Conservation (phyloP, 2,329 filamentous ascomycete species). For the Pestalotiopsis sp. region DNA sequence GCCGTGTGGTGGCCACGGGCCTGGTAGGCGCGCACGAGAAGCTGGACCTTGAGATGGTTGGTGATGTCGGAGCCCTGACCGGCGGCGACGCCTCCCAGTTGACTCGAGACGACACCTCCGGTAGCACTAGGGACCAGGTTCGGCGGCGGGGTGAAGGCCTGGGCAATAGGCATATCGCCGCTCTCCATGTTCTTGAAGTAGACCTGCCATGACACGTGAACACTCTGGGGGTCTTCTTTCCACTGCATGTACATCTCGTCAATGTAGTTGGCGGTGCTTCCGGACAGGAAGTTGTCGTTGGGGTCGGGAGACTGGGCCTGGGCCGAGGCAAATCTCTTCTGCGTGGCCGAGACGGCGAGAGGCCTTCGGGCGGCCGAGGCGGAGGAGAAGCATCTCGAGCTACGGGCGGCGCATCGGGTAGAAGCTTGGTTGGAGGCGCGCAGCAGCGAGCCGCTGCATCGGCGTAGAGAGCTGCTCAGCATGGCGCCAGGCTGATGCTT, state of each 20-base stretch:
- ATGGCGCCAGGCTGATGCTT: constrained; percentile 56
- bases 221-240: constrained; percentile 90
- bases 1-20: constrained; percentile 98
- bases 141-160: constrained; percentile 94
- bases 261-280: constrained; percentile 97
- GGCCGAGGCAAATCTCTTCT: constrained; percentile 58
- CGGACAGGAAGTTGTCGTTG: constrained; percentile 94
- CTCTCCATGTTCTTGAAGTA: constrained; percentile 99
- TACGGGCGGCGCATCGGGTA: constrained; percentile 36
- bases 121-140: constrained; percentile 84
- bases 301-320: constrained; percentile 67
- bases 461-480: constrained; percentile 71
- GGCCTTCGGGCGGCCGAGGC: constrained; percentile 51
- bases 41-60: constrained; percentile 97
- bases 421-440: constrained; percentile 51
- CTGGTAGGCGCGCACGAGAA: constrained; percentile 96
- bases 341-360: constrained; percentile 47
- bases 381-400: constrained; percentile 46
- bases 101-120: constrained; percentile 72
- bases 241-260: constrained; percentile 99
- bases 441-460: constrained; percentile 66
- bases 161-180: constrained; percentile 95
- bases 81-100: constrained; percentile 51
- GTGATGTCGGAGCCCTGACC: constrained; percentile 80
- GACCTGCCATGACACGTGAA: constrained; percentile 97